These are phyloP conservation scores for Tetrahymena borealis DNA, from an alignment of 73 alveolate genomes.

Conservation along the genomic window DNA sequence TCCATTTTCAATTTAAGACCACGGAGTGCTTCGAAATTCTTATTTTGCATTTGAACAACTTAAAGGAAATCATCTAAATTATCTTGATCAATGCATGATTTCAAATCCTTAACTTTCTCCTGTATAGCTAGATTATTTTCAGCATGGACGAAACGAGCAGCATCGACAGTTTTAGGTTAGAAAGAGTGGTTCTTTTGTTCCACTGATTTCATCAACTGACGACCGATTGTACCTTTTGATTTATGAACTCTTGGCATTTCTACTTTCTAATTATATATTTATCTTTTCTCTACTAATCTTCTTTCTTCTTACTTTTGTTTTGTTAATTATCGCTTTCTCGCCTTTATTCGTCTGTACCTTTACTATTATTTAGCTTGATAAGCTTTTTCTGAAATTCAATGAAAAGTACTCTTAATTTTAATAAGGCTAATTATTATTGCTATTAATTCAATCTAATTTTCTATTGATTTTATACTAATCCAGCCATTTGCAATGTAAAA, in stretches of 20 bases:
- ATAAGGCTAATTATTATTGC: background rate
- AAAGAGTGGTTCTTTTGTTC: background rate
- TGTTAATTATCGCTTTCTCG: background rate
- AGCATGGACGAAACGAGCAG: background rate
- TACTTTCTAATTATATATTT: background rate
- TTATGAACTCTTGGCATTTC: constrained; percentile 1
- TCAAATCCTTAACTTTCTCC: constrained; percentile 24
- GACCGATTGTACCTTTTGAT: background rate
- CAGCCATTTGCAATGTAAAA: too few species aligned
- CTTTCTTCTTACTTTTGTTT: background rate
- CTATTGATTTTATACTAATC: background rate
- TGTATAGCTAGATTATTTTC: background rate
- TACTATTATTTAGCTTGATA: background rate
- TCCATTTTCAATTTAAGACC: constrained; percentile 61
- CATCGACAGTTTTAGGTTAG: background rate
- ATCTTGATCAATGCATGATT: constrained; percentile 86
- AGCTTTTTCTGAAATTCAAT: background rate
- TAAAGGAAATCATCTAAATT: constrained; percentile 86
- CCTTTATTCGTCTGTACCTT: background rate
- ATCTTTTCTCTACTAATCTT: background rate
- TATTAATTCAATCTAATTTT: background rate
- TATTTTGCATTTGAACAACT: constrained; percentile 83
- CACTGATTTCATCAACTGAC: background rate
- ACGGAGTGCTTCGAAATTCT: constrained; percentile 68
- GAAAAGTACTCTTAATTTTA: background rate